Percentiles rank a stretch among this genome's conserved stretches.
Evolutionary conservation across 495 filamentous ascomycete genomes (phyloP).

Genomic region (Penicillium pulvis): DNA sequence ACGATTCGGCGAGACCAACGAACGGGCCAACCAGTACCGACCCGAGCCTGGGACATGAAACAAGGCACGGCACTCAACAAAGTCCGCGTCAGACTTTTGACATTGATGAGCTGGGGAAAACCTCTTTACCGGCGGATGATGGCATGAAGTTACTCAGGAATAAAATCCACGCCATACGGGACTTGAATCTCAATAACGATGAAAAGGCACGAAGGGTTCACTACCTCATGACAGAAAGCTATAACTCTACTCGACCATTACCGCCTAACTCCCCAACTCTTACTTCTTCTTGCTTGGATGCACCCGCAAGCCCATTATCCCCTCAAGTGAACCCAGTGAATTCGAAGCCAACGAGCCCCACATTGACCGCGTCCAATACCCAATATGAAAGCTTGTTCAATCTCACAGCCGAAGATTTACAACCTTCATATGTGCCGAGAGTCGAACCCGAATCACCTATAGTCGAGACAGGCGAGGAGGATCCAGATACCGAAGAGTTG

Average conservation of each 20-base stretch:
- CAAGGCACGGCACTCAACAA: conserved; percentile 5
- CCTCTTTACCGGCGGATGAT: conserved; percentile 81
- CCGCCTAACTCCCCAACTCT: conserved; percentile 29
- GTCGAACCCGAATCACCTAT: conserved; percentile 41
- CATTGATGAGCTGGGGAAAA: conserved; percentile 25
- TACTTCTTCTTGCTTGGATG: conserved; percentile 35
- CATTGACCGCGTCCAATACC: conserved; percentile 30
- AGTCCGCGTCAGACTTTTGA: conserved; percentile 13
- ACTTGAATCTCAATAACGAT: conserved; percentile 58
- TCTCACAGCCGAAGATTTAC: conserved; percentile 70
- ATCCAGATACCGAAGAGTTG: conserved; percentile 43
- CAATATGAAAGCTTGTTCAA: conserved; percentile 59
- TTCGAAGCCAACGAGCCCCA: conserved; percentile 32
- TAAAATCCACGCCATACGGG: conserved; percentile 77
- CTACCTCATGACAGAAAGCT: conserved; percentile 76
- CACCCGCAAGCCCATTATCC: conserved; percentile 37
- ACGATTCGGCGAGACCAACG: neutral
- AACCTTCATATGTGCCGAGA: conserved; percentile 66
- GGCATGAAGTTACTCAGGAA: conserved; percentile 77
- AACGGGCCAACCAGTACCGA: conserved; percentile 7
- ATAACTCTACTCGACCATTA: conserved; percentile 53
- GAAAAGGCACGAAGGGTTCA: conserved; percentile 88
- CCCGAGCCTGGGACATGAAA: conserved; percentile 4
- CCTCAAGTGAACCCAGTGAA: conserved; percentile 29
- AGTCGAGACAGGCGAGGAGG: conserved; percentile 43